Evolutionary conservation across 2,329 filamentous ascomycete species (phyloP).

Genomic region (Phialophora expanda): DNA sequence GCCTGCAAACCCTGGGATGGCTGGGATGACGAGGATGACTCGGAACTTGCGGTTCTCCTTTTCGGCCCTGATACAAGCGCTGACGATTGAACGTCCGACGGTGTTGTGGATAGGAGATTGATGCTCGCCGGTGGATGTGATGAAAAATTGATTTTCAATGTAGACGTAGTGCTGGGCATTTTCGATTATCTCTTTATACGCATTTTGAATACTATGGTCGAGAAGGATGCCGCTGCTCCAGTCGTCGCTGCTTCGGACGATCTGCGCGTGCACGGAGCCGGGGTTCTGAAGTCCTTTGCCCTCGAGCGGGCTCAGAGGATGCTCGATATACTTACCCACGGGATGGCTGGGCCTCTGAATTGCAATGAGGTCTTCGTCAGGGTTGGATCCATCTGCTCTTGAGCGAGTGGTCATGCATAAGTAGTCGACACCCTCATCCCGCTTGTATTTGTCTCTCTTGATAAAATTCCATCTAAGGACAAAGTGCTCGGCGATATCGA

Average conservation of each 20-base stretch:
- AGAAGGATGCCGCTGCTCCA: conserved; percentile 91
- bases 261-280: conserved; percentile 78
- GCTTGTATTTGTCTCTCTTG: conserved; percentile 98
- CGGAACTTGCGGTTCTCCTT: conserved; percentile 87
- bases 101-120: conserved; percentile 86
- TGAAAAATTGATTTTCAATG: conserved; percentile 99
- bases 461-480: conserved; percentile 94
- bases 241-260: conserved; percentile 88
- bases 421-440: conserved; percentile 83
- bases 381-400: conserved; percentile 55
- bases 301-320: conserved; percentile 73
- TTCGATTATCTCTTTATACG: conserved; percentile 81
- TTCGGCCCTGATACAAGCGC: conserved; percentile 79
- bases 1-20: conserved; percentile 91
- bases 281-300: conserved; percentile 67
- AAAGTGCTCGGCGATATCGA: conserved; percentile 96
- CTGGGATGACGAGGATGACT: conserved; percentile 87
- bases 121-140: conserved; percentile 87
- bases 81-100: conserved; percentile 86
- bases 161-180: conserved; percentile 93
- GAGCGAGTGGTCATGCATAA: conserved; percentile 76
- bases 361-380: conserved; percentile 80
- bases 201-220: conserved; percentile 86
- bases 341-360: conserved; percentile 90
- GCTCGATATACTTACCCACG: conserved; percentile 82